Evolutionary conservation across 2,329 filamentous ascomycete genomes (phyloP), one percentile per base, ranked within the genome.

Genomic region (Diaporthe citrichinensis): DNA sequence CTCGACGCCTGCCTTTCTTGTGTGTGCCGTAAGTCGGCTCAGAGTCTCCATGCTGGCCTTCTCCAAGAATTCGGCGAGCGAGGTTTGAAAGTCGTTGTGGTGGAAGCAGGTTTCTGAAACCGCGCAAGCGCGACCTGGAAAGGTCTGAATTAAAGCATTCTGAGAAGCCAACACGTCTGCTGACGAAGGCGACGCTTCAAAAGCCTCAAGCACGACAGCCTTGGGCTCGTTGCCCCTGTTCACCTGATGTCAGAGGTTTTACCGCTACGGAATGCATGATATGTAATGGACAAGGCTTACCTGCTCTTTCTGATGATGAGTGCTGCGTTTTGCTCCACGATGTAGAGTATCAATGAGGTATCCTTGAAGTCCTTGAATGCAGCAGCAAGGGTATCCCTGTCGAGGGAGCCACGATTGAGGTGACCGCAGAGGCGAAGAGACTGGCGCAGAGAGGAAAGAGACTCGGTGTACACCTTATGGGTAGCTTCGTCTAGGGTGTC

Each of bases 111-210:
- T n/a, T 4, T 80, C 77, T 0, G 89, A 82, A 3, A 92, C 77
- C 0, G 84, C 82, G 0, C 89, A 87, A 0, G 88, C 86, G 17
- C 81, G 82, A 0, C 88, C 89, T 0, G 92, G 92, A 77, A 93
- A 93, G 34, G 88, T 84, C 86, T 91, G 91, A 72, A 84, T 78
- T 0, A 93, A 80, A 2, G 90, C 86, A 39, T 84, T 84, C 46
- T 88, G 80, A 0, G 88, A 81, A 2, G 85, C 84, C 4, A 92
- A 83, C 0, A 92, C 88, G 20, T 85, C 81, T 65, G 89, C 85
- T 2, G 88, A 89, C 0, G 80, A 78, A 0, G 92, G 83, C 0
- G 90, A 91, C 0, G 88, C 85, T 79, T 93, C 91, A 74, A 93
- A 93, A 14, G 75, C 75, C 31, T 76, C 74, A 25, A 74, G 74